Percentiles rank a stretch among this genome's conserved stretches.
Evolutionary conservation across 1,284 basidiomycete species (phyloP).

Genomic region (Puccinia horiana): DNA sequence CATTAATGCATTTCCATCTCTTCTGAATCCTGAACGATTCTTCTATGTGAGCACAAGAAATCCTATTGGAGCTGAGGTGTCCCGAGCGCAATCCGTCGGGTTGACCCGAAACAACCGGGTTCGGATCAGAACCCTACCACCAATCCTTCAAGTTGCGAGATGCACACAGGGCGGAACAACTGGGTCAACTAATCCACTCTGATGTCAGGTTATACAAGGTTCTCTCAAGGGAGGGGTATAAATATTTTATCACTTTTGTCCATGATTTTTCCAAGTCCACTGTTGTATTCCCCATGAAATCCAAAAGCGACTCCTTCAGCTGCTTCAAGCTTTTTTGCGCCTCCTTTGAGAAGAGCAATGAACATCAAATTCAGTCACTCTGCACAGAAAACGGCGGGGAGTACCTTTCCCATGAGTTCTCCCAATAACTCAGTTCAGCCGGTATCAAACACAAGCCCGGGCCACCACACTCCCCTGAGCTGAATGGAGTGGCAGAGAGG

Average conservation of each 20-base stretch:
- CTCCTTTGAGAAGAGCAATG: neutral
- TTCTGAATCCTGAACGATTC: too few species aligned
- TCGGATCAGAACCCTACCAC: too few species aligned
- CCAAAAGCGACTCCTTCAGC: neutral
- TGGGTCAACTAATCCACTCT: neutral
- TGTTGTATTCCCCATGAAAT: conserved; percentile 8
- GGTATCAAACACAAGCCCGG: conserved; percentile 14
- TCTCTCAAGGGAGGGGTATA: neutral
- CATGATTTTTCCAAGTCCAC: neutral
- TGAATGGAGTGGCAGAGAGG: too few species aligned
- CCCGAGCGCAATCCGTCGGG: too few species aligned
- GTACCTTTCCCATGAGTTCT: too few species aligned
- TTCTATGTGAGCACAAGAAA: too few species aligned
- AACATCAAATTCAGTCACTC: neutral
- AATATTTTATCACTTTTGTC: conserved; percentile 4
- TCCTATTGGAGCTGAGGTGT: too few species aligned
- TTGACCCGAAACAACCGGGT: too few species aligned
- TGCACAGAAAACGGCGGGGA: neutral
- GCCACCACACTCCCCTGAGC: too few species aligned
- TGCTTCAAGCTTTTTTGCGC: conserved; percentile 1
- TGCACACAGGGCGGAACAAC: neutral
- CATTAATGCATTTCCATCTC: too few species aligned
- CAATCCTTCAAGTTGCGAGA: neutral
- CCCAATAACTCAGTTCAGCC: too few species aligned
- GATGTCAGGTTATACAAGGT: neutral